Base-by-base conservation (phyloP, 129 eudicot species). In the Sambucus nigra region DNA sequence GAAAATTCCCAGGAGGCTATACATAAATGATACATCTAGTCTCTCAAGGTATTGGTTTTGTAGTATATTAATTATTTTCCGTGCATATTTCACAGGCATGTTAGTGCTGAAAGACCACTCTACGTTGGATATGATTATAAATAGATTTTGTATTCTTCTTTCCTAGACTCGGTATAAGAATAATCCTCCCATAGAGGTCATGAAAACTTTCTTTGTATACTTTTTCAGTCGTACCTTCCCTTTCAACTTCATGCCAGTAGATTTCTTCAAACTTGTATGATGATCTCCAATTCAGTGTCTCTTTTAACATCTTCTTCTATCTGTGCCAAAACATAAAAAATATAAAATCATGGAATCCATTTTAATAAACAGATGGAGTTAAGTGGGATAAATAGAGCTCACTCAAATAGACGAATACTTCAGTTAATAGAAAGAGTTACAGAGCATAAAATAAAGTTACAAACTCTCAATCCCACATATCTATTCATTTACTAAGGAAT, bases 211-310 rank as follows among this genome's bases (percentile, higher is more conserved):
- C 87, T 65, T 88, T 76, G 68, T 53, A 89, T 10, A 79, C 57
- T 69, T 89, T 84, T 35, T 95, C 98, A 0, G 98, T 89, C 70
- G 85, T 95, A 13, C 98, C 95, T 70, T 89, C 95, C 20, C 41
- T 32, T 13, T 94, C 93, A 46, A 89, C 86, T 63, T 89, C 94
- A 53, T 61, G 61, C 98, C 96, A 88, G 44, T 84, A 82, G 41
- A 83, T 80, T 71, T 88, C 91, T 73, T 88, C 91, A 3, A 94
- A 89, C 51, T 88, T 88, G 51, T 39, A 83, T 45, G 77, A 59
- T 47, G 76, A 72, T 57, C 96, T 74, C 96, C 96, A 88, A 8
- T 28, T 60, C 38, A 88, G 61, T 15, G 91, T 70, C 51, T 88
- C 96, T 65, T 83, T 82, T 74, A 88, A 51, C 96, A 83, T 88